Conservation (phyloP, 495 filamentous ascomycete genomes). For the Neurospora sp. region DNA sequence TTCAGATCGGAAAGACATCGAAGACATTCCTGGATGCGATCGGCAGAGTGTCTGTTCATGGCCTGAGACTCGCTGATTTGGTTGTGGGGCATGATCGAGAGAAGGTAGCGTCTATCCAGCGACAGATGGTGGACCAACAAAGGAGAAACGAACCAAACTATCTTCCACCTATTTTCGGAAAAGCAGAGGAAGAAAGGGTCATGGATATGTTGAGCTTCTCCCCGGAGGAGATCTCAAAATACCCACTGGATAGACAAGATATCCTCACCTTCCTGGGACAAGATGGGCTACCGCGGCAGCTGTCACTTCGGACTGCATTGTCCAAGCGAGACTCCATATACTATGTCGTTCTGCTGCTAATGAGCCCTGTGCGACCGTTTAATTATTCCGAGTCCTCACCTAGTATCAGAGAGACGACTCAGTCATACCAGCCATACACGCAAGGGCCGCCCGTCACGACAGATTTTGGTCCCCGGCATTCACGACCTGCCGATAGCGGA, state of each 20-base stretch:
- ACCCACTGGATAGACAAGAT: conserved; percentile 37
- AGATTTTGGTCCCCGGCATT: conserved; percentile 32
- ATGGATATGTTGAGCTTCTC: conserved; percentile 39
- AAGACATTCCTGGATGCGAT: conserved; percentile 41
- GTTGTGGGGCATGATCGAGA: conserved; percentile 39
- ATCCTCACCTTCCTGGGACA: conserved; percentile 36
- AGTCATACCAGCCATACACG: conserved; percentile 34
- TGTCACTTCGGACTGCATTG: conserved; percentile 36
- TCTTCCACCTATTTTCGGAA: conserved; percentile 43
- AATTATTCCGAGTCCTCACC: conserved; percentile 36
- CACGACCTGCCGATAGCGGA: conserved; percentile 24
- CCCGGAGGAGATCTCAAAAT: conserved; percentile 34
- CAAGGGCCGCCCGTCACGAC: conserved; percentile 33
- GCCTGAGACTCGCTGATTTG: conserved; percentile 39
- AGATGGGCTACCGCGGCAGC: conserved; percentile 34
- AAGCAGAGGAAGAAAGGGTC: conserved; percentile 35
- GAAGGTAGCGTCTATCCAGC: conserved; percentile 37
- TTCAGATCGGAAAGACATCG: conserved; percentile 46
- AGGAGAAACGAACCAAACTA: conserved; percentile 42
- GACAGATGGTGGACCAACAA: conserved; percentile 38
- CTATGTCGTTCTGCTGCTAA: conserved; percentile 39
- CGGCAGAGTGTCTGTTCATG: conserved; percentile 28
- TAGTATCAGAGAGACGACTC: conserved; percentile 34
- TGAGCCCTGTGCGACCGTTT: conserved; percentile 20
- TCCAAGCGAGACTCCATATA: conserved; percentile 44